Evolutionary conservation across 2,329 filamentous ascomycete species (phyloP).

Genomic region (Aspergillus fumigatiaffinis): DNA sequence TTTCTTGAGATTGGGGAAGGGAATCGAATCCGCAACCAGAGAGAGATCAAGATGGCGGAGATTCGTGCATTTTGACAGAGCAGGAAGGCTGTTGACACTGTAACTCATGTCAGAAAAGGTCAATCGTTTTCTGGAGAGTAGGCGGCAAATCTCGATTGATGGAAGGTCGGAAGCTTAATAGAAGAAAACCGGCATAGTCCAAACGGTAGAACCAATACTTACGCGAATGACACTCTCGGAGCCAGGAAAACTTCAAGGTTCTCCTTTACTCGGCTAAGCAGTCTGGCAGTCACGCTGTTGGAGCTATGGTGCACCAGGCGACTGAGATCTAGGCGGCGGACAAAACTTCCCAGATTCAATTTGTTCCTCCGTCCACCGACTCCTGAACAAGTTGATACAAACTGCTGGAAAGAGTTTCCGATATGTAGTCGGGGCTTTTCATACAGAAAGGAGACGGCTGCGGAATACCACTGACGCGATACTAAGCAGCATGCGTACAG

Average conservation of each 20-base stretch:
- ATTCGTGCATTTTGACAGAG: constrained; percentile 52
- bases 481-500: constrained; percentile 52
- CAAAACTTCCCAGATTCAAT: constrained; percentile 44
- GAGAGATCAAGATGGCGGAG: constrained; percentile 51
- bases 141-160: background rate
- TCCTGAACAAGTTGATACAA: constrained; percentile 52
- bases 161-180: background rate
- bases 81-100: constrained; percentile 53
- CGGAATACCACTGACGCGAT: constrained; percentile 55
- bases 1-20: constrained; percentile 48
- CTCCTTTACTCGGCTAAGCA: constrained; percentile 52
- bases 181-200: background rate
- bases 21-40: constrained; percentile 50
- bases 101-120: background rate
- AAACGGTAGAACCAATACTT: constrained; percentile 17
- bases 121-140: no score
- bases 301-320: constrained; percentile 56
- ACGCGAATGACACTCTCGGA: constrained; percentile 56
- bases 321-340: constrained; percentile 52
- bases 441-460: constrained; percentile 51
- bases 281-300: constrained; percentile 54
- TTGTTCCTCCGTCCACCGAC: constrained; percentile 44
- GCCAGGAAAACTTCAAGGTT: constrained; percentile 54
- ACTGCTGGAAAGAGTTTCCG: constrained; percentile 51
- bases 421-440: constrained; percentile 45